Evolutionary conservation across 2,329 filamentous ascomycete species (phyloP).

Genomic region (Lachnellula willkommii): DNA sequence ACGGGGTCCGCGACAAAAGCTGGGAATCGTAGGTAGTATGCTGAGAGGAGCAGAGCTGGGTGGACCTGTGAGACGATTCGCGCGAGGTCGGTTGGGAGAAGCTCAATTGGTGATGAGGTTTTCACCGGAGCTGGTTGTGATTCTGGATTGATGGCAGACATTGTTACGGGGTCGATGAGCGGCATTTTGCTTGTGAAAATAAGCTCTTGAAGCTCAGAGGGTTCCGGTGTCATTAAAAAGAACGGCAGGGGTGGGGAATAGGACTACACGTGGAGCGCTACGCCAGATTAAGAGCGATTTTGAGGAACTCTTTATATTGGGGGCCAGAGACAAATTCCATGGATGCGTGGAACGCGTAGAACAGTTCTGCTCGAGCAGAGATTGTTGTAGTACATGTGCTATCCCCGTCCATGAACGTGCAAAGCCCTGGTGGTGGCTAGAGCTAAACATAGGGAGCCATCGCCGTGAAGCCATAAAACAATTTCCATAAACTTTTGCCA

Average conservation of each 20-base stretch:
- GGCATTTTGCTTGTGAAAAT: constrained; percentile 21
- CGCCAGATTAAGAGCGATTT: neutral
- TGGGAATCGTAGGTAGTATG: constrained; percentile 59
- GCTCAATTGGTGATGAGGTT: constrained; percentile 26
- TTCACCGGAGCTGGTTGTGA: constrained; percentile 10
- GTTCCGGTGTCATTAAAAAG: neutral
- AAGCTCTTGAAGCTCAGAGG: neutral
- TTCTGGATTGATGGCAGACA: constrained; percentile 20
- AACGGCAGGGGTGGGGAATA: neutral
- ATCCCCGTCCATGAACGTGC: neutral
- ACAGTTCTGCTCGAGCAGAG: neutral
- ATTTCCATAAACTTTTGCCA: neutral
- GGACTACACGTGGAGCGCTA: constrained; percentile 1
- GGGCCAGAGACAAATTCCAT: neutral
- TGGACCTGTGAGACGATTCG: constrained; percentile 60
- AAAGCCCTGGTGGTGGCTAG: too few relatives aligned
- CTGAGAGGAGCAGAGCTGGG: constrained; percentile 58
- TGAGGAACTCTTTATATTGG: neutral
- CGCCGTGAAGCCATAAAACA: neutral
- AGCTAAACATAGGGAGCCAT: neutral
- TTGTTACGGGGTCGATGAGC: constrained; percentile 30
- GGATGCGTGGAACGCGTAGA: neutral
- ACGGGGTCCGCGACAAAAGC: constrained; percentile 66
- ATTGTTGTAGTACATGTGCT: neutral
- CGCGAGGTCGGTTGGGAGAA: constrained; percentile 35